Evolutionary conservation across 2,329 filamentous ascomycete species (phyloP), one percentile per base, ranked within the genome.

Genomic region (Colletotrichum theobromicola): DNA sequence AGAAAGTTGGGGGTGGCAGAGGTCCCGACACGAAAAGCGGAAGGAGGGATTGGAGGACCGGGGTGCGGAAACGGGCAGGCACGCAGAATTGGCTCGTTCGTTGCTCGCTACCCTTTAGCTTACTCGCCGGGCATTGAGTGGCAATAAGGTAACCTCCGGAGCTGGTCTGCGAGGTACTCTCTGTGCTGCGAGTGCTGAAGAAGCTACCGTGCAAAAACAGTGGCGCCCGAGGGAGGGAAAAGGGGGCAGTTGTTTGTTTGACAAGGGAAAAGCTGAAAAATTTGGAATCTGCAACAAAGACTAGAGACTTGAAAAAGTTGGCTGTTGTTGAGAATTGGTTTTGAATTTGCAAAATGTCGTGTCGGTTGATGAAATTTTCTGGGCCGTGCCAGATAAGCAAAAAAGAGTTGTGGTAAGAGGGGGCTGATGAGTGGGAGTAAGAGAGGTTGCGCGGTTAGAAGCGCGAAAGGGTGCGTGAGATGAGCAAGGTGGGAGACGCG

Each of bases 61-160:
- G 72, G 72, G 72, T 62, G 62, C 68, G 63, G 68, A 63, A 72
- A 67, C 68, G 28, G 61, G 24, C 55, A 74, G 72, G 68, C 55
- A 74, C 68, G 68, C 57, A 74, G 62, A 74, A 57, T 74, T 74
- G 62, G 72, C 68, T 74, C 66, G 42, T 46, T 46, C 57, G 72
- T 66, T n/a, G n/a, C n/a, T 57, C 72, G 67, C 72, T 74, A 70
- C 53, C 62, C 34, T 65, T 72, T 67, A 63, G 72, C 68, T 72
- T 74, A 57, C 68, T 72, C 42, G 72, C 62, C 68, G 72, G 68
- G 72, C 68, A 74, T 74, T 72, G 57, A 74, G 72, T 67, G 68
- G 72, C 72, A 74, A 67, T 72, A 58, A 62, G 24, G 72, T 72
- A 71, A 60, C 37, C 68, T 65, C 57, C 21, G 57, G 50, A 26